These are phyloP conservation scores for Lavandula angustifolia DNA, from an alignment of 257 asterid species.

Conservation along the genomic window DNA sequence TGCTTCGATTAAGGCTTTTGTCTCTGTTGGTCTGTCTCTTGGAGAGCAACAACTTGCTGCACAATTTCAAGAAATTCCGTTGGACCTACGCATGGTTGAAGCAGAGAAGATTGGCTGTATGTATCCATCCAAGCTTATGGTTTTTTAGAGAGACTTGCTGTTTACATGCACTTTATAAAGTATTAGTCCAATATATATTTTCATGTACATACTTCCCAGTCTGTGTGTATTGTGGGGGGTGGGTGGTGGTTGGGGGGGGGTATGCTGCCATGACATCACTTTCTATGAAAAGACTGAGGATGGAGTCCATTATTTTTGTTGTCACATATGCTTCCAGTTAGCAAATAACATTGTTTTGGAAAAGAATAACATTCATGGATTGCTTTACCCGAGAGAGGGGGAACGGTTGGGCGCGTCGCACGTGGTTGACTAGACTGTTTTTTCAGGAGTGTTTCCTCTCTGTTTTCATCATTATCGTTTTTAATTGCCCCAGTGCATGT, in stretches of 20 bases:
- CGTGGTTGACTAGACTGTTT: too few relatives aligned
- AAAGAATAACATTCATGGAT: too few relatives aligned
- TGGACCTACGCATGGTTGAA: slow-evolving; percentile 88
- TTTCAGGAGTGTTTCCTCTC: too few relatives aligned
- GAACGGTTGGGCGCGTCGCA: too few relatives aligned
- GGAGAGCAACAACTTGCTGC: slow-evolving; percentile 93
- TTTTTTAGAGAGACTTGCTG: background rate
- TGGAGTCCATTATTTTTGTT: background rate
- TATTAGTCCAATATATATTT: background rate
- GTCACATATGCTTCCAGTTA: background rate
- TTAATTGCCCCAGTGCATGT: too few relatives aligned
- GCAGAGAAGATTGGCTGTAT: slow-evolving; percentile 93
- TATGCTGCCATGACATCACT: background rate
- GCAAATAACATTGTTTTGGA: background rate
- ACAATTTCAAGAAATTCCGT: slow-evolving; percentile 90
- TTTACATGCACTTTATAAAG: background rate
- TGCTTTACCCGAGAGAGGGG: too few relatives aligned
- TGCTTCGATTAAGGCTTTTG: slow-evolving; percentile 68
- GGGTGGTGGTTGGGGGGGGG: too few relatives aligned
- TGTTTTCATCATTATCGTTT: too few relatives aligned
- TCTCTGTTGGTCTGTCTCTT: slow-evolving; percentile 60
- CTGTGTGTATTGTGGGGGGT: background rate
- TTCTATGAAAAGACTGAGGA: background rate
- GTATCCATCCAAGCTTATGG: slow-evolving; percentile 22
- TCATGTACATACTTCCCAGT: background rate